phyloP scores from a whole-genome alignment of 805 yeast genomes.

The Saturnispora sekii region DNA sequence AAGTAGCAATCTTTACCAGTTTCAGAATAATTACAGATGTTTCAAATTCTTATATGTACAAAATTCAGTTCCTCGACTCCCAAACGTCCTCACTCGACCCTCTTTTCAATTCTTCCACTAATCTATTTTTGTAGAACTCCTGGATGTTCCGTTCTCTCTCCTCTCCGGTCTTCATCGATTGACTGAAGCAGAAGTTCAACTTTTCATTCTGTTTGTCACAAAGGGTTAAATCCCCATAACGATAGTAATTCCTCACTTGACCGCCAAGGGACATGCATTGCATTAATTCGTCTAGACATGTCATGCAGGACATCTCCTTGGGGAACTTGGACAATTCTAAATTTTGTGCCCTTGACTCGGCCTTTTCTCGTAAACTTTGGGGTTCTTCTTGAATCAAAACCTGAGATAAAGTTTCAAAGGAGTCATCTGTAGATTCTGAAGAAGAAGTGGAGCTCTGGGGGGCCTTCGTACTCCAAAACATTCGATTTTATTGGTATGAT shows the following conservation, averaged over 20 bases:
- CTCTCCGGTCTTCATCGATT: conserved; percentile 46
- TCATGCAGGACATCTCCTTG: conserved; percentile 52
- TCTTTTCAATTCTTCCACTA: conserved; percentile 47
- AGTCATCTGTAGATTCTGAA: conserved; percentile 5
- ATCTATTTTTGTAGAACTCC: conserved; percentile 56
- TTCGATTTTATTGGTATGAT: neutral
- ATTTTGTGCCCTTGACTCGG: conserved; percentile 21
- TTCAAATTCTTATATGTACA: conserved; percentile 2
- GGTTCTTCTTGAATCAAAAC: conserved; percentile 7
- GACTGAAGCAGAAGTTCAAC: conserved; percentile 68
- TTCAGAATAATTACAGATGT: conserved; percentile 6
- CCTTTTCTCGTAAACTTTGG: conserved; percentile 20
- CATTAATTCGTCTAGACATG: conserved; percentile 79
- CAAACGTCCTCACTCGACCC: conserved; percentile 86
- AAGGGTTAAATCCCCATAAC: conserved; percentile 68
- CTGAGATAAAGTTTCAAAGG: neutral
- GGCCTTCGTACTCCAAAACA: conserved; percentile 12
- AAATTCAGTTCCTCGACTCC: conserved; percentile 31
- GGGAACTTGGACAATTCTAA: conserved; percentile 24
- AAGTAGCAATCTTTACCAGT: neutral
- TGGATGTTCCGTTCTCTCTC: conserved; percentile 44
- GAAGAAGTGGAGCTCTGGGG: neutral
- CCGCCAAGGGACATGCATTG: conserved; percentile 89
- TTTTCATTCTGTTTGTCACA: conserved; percentile 66
- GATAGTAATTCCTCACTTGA: conserved; percentile 71